Base-by-base conservation (phyloP, 768 basidiomycete species). In the Jaapia argillacea region DNA sequence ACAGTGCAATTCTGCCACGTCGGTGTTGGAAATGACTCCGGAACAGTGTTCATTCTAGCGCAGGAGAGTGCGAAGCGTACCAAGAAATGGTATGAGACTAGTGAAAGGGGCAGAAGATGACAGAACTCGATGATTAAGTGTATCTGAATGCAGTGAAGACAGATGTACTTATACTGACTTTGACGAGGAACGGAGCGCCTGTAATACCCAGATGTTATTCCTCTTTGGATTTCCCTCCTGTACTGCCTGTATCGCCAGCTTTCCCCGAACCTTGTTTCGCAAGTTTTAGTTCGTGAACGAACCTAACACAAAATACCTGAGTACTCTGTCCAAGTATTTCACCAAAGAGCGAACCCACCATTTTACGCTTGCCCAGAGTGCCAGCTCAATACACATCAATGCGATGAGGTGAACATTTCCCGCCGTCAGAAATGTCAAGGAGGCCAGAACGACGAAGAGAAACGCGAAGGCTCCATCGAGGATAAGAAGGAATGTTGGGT, bases 71-170 rank as follows among this genome's bases (percentile, higher is more conserved):
- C 78, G 36, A 80, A 76, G 56, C 66, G 70, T 49, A 83, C 81
- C 50, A 92, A 89, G 61, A 63, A 63, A 42, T 96, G 92, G 92
- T 83, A 89, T 61, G 89, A 92, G 53, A 76, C 75, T 44, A 77
- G 68, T 51, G 78, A 81, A 44, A 74, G 68, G 41, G 60, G 64
- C 14, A 69, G 69, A 48, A 66, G 72, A 48, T 81, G 52, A 70
- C 12, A 10, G 16, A 13, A n/a, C n/a, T n/a, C n/a, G n/a, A n/a
- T n/a, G n/a, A n/a, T n/a, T n/a, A n/a, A n/a, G n/a, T n/a, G n/a
- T n/a, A n/a, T n/a, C n/a, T n/a, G n/a, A n/a, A n/a, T n/a, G n/a
- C n/a, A n/a, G n/a, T n/a, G n/a, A n/a, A n/a, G n/a, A n/a, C n/a
- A n/a, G n/a, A n/a, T n/a, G n/a, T n/a, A n/a, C n/a, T n/a, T n/a